Base-by-base conservation (phyloP, 352 stramenopile genomes). In the Peronosclerospora sorghi region DNA sequence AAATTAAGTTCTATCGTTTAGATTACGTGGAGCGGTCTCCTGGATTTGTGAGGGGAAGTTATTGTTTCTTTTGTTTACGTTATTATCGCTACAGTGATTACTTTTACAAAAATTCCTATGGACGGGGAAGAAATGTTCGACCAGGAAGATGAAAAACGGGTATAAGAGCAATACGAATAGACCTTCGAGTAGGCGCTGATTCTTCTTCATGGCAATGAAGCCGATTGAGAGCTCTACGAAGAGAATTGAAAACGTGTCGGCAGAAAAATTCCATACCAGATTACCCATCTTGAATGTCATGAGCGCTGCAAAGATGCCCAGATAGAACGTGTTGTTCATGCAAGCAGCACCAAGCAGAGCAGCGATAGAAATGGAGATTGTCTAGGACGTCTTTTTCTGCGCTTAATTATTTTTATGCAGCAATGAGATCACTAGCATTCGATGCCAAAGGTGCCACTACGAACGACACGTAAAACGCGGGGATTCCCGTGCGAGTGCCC, bases 261-360 rank as follows among this genome's bases (percentile, higher is more conserved):
- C 94, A 42, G 86, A 97, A 65, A 97, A 99, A 62, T 98, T 67
- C 96, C 96, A 99, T 38, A 95, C 89, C 17, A 99, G 72, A 4
- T 79, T 73, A 29, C 68, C 62, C 17, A 46, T 65, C 64, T 96
- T 90, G 54, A 97, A 95, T 51, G 86, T 97, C 60, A 98, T 96
- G 30, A 99, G 77, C 46, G 86, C 80, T 52, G 97, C 94, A 51
- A 99, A 98, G 55, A 99, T 97, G 24, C 86, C 94, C 14, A 99
- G 75, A 56, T 89, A 97, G 60, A 98, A 98, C n/a, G 96, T 98
- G 73, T 98, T 98, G 80, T 98, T 99, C 94, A 98, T 98, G 60
- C 88, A 96, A 12, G 94, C 95, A 23, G 95, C 95, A 20, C 96
- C 96, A 18, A 97, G 79, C 38, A 97, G 72, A 36, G 85, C 72